A percentile compares a stretch with the other conserved stretches of the same genome.
These are phyloP conservation scores for Pyrenochaeta sp. DNA, from an alignment of 2,329 filamentous ascomycete species.

Conservation along the genomic window DNA sequence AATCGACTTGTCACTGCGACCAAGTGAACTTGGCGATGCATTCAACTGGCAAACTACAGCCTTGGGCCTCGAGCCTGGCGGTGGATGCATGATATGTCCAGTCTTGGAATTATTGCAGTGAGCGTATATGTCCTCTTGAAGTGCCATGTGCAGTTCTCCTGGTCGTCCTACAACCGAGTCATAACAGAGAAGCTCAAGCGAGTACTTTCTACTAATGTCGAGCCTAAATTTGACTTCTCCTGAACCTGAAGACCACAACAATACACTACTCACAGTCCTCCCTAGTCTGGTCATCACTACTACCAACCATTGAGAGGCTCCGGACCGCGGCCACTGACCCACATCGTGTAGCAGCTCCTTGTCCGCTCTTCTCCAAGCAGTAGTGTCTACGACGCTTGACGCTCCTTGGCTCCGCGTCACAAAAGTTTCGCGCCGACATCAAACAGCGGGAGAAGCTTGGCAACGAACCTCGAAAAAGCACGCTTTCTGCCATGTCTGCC, in stretches of 20 bases:
- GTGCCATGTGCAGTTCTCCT: no score
- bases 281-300: conserved; percentile 6
- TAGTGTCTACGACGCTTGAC: conserved; percentile 25
- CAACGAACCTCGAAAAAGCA: conserved; percentile 16
- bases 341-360: conserved; percentile 13
- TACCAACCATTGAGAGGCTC: conserved; percentile 15
- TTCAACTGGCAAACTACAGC: conserved; percentile 15
- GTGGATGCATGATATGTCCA: conserved; percentile 12
- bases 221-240: not conserved
- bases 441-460: conserved; percentile 41
- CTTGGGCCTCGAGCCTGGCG: conserved; percentile 21
- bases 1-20: conserved; percentile 7
- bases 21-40: conserved; percentile 18
- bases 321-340: conserved; percentile 24
- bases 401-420: conserved; percentile 42
- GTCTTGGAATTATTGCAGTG: no score
- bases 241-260: not conserved
- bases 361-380: conserved; percentile 17
- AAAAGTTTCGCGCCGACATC: conserved; percentile 44
- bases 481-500: conserved; percentile 29
- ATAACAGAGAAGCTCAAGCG: no score
- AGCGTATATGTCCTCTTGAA: no score
- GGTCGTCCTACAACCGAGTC: no score
- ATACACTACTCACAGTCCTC: not conserved
- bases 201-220: no score